Conservation (phyloP, 805 yeast species). For the Debaryomyces tyrocola region DNA sequence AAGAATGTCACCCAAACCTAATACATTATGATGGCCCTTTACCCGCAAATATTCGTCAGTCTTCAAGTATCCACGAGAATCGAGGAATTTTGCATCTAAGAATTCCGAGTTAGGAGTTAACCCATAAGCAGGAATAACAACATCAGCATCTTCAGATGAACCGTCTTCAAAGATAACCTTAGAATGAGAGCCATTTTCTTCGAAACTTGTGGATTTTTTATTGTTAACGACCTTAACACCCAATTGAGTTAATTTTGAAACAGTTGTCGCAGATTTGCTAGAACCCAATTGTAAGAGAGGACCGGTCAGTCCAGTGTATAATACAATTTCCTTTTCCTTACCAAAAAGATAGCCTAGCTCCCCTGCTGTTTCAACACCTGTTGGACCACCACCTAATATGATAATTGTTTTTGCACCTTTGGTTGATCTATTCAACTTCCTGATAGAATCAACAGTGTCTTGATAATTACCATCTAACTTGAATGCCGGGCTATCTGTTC, state of each 20-base stretch:
- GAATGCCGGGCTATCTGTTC: slow-evolving; percentile 19
- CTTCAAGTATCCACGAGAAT: slow-evolving; percentile 26
- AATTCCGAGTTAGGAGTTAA: slow-evolving; percentile 31
- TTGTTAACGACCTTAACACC: slow-evolving; percentile 24
- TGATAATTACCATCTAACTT: slow-evolving; percentile 22
- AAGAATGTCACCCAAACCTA: slow-evolving; percentile 38
- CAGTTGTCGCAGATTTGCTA: slow-evolving; percentile 12
- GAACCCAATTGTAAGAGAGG: slow-evolving; percentile 17
- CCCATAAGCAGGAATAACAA: slow-evolving; percentile 27
- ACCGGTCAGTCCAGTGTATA: slow-evolving; percentile 24
- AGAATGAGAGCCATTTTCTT: not conserved
- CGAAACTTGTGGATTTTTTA: slow-evolving; percentile 5
- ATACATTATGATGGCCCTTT: slow-evolving; percentile 22
- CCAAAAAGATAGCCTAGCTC: slow-evolving; percentile 28
- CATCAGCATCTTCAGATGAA: slow-evolving; percentile 20
- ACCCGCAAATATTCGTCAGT: slow-evolving; percentile 27
- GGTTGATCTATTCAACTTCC: slow-evolving; percentile 14
- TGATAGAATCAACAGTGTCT: slow-evolving; percentile 14
- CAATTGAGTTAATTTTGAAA: slow-evolving; percentile 12
- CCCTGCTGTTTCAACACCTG: slow-evolving; percentile 41
- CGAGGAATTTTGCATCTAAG: slow-evolving; percentile 21
- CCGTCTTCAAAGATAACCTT: slow-evolving; percentile 19
- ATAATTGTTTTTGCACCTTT: slow-evolving; percentile 28
- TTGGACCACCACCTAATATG: slow-evolving; percentile 39
- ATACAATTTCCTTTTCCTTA: slow-evolving; percentile 18